Evolutionary conservation across 1,139 yeast species (phyloP).

Genomic region (Suhomyces yuchorum): DNA sequence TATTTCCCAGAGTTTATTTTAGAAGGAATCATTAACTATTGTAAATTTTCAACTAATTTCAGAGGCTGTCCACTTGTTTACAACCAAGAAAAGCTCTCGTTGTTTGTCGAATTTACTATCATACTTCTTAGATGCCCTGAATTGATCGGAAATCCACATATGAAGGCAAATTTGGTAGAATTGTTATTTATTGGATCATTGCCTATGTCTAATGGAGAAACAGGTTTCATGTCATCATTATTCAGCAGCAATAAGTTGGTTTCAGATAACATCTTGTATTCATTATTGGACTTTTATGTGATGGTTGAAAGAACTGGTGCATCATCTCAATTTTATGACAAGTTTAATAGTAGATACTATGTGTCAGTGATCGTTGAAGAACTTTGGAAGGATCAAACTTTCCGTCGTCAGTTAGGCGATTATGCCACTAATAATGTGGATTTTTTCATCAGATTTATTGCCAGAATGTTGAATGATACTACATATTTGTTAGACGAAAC

Average conservation of each 20-base stretch:
- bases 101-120: constrained; percentile 73
- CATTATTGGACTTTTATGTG: constrained; percentile 85
- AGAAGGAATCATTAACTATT: constrained; percentile 80
- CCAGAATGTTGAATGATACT: constrained; percentile 91
- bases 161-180: constrained; percentile 83
- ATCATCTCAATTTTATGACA: constrained; percentile 92
- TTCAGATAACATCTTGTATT: constrained; percentile 68
- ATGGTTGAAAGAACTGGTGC: constrained; percentile 97
- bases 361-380: constrained; percentile 82
- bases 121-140: constrained; percentile 83
- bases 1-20: constrained; percentile 83
- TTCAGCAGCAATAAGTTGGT: constrained; percentile 68
- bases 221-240: constrained; percentile 73
- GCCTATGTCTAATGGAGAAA: constrained; percentile 54
- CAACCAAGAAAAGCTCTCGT: constrained; percentile 51
- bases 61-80: constrained; percentile 59
- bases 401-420: constrained; percentile 64
- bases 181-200: constrained; percentile 75
- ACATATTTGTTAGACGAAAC: constrained; percentile 92
- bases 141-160: constrained; percentile 86
- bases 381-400: constrained; percentile 74
- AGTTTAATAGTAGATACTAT: constrained; percentile 86
- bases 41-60: constrained; percentile 65
- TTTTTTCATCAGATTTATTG: constrained; percentile 88
- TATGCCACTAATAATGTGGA: constrained; percentile 71